Evolutionary conservation across 768 basidiomycete species (phyloP), one percentile per base, ranked within the genome.

Genomic region (Serpula lacrymans): DNA sequence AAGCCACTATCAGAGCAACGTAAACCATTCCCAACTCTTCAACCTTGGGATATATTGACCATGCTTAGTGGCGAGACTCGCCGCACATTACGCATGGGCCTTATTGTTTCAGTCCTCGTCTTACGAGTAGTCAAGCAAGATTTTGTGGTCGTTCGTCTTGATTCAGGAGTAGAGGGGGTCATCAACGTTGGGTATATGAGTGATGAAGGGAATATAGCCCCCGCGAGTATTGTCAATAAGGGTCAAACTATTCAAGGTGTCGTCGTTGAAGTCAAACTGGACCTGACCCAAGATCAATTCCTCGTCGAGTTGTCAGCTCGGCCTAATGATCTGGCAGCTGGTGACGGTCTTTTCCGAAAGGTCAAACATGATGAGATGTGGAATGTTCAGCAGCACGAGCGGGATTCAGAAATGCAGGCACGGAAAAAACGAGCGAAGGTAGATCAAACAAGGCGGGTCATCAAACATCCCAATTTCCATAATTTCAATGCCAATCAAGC

Each of bases 381-480:
- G 82, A 81, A 90, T 57, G 65, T 70, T 26, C 63, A 64, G n/a
- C 80, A 74, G 38, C 71, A 74, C 50, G 75, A 80, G 21, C 78
- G 78, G 45, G 87, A 93, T 55, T 60, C 65, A 48, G 87, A 92
- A 46, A 65, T 89, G 49, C 67, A 85, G 46, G 78, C 75, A 17
- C 77, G 89, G 48, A 94, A 89, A 67, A 94, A 91, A 68, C 72
- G 88, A 34, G 81, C 88, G 2, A 86, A 91, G 54, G 83, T 80
- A 7, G 86, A 88, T 51, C 75, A 78, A 46, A 77, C 81, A 25
- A 78, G 90, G 45, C 74, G 95, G 18, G 81, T 95, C 39, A 89
- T 99, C 68, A 92, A 97, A 59, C 96, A 99, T 60, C 96, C 95
- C 2, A 93, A 95, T 62, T 99, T 97, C 78, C 88, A 94, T 58